Evolutionary conservation across 1,284 basidiomycete genomes (phyloP), one percentile per base, ranked within the genome.

Genomic region (Sporisorium exsertum): DNA sequence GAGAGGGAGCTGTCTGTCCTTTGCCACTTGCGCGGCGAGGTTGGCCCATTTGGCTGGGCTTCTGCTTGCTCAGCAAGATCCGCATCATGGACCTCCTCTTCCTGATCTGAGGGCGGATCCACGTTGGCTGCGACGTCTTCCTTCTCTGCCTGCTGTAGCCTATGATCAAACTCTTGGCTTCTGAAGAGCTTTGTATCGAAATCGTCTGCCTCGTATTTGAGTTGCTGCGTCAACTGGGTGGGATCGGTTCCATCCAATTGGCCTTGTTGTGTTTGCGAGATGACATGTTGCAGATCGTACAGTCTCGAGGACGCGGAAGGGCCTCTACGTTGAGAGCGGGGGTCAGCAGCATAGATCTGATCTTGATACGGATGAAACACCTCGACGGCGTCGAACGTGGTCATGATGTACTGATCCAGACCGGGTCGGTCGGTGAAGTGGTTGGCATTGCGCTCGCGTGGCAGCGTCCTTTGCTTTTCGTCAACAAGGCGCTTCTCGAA

Each of bases 371-470:
- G 53, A 56, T 78, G 70, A 46, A 83, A 70, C 68, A 83, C 47
- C 70, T 84, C 63, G 8, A 94, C 88, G 58, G 94, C 95, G 83
- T 95, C 92, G 78, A 95, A 96, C 0, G 92, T 91, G 1, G 93
- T 92, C 91, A 94, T 92, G 47, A 93, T 90, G 89, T 90, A 92
- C 86, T 87, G 86, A 85, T 90, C 89, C 87, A 88, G 88, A 49
- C 82, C 84, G 71, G 67, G 58, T 2, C 72, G 68, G 1, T 76
- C 64, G 42, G 77, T 75, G 26, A 80, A 79, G 52, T 73, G 71
- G 20, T 63, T 42, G 0, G 65, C 56, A n/a, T 51, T 43, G 22
- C 68, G 65, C 29, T 78, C 75, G 18, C 72, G 57, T 24, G 61
- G 65, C 24, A 71, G 18, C 9, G 72, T 75, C 56, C 56, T 71